Evolutionary conservation across 2,329 filamentous ascomycete genomes (phyloP), one percentile per base, ranked within the genome.

Genomic region (Epicoccum nigrum): DNA sequence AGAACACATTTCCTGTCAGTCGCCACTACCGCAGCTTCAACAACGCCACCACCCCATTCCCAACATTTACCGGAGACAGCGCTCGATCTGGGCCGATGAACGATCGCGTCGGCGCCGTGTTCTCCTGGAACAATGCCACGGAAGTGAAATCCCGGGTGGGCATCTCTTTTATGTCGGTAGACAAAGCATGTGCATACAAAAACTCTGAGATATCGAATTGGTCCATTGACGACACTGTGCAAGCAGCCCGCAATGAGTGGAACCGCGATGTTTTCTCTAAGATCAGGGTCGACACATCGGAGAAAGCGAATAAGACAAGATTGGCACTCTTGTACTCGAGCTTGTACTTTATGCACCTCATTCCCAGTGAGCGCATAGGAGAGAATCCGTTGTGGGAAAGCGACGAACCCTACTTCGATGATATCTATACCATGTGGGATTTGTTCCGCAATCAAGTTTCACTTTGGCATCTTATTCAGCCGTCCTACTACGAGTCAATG

Each of bases 371-470:
- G 52, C 65, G 70, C 2, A 47, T 69, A 3, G 85, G 86, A 0
- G 87, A 90, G 64, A 90, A 90, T 44, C 86, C 86, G 1, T 66
- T 86, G 0, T 90, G 87, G 86, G 64, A 82, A 4, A 86, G 81
- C 21, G 77, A 77, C 5, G 86, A 89, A 67, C 87, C 86, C 0
- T 89, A 88, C 57, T 71, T 64, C 64, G 87, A 90, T 68, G 88
- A 86, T 1, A 89, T 86, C 51, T 90, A 89, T 65, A 88, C 86
- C 54, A 83, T 89, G 23, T 90, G 87, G 87, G 87, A 90, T 63
- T 81, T 83, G 0, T 90, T 87, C 60, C 79, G 87, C 7, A 86
- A 72, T 34, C 70, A 72, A 33, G 68, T 71, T 1, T 68, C 63
- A 1, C 39, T 73, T 4, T 73, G 68, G 83, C 42, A 86, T 84